Percentiles rank a stretch among this genome's conserved stretches.
Evolutionary conservation across 139 green algal genomes (phyloP).

Genomic region (Pleodorina starrii): DNA sequence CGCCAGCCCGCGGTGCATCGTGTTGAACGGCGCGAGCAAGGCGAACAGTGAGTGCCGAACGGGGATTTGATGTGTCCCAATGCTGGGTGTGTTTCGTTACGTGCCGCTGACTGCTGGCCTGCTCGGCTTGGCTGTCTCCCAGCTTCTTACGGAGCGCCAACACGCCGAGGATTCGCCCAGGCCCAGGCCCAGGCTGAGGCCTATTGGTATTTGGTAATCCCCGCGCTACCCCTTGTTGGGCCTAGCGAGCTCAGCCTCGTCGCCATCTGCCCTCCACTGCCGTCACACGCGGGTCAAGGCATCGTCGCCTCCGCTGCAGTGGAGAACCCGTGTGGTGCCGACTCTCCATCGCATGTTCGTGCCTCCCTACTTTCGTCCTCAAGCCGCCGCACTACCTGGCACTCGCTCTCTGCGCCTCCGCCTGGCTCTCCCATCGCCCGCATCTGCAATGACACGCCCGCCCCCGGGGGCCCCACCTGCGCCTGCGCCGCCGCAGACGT

Average conservation of each 20-base stretch:
- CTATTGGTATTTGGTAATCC: too few relatives aligned
- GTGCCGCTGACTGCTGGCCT: background rate
- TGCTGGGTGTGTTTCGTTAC: background rate
- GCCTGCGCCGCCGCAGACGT: slow-evolving; percentile 26
- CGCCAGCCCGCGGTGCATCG: background rate
- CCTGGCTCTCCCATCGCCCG: background rate
- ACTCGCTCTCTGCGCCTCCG: too few relatives aligned
- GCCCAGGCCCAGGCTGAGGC: background rate
- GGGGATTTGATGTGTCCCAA: background rate
- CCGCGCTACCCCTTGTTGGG: too few relatives aligned
- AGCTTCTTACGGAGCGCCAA: background rate
- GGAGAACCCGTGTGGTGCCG: background rate
- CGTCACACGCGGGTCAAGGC: too few relatives aligned
- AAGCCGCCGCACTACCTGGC: background rate
- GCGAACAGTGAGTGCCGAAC: background rate
- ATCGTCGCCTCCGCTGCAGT: background rate
- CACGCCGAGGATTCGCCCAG: too few relatives aligned
- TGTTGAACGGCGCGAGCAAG: background rate
- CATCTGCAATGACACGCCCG: too few relatives aligned
- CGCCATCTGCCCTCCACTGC: too few relatives aligned
- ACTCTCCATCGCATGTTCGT: background rate
- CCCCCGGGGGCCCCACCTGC: too few relatives aligned
- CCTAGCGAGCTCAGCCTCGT: too few relatives aligned
- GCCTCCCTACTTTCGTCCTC: background rate
- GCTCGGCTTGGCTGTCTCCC: background rate